Evolutionary conservation across 176 grass and related monocot species (phyloP).

Genomic region (Carex littledalei): DNA sequence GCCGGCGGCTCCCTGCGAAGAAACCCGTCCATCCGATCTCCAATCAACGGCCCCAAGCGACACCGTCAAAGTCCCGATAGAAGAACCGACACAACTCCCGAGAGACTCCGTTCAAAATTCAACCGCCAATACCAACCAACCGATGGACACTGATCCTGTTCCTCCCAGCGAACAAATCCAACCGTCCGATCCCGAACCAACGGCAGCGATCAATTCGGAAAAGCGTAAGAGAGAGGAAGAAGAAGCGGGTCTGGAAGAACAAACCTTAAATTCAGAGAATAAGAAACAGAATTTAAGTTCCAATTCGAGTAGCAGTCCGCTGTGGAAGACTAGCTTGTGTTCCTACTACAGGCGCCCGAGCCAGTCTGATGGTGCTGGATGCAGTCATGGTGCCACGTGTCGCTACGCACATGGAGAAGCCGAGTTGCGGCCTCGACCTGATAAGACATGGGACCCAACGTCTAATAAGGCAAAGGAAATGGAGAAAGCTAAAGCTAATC

Average conservation of each 20-base stretch:
- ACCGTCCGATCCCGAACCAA: neutral
- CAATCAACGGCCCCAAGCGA: neutral
- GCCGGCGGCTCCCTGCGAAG: neutral
- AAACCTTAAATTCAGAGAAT: neutral
- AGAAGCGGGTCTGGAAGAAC: neutral
- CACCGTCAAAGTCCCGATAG: neutral
- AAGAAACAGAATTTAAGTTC: neutral
- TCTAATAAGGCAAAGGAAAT: slow-evolving; percentile 61
- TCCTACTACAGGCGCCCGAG: slow-evolving; percentile 59
- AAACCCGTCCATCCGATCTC: slow-evolving; percentile 8
- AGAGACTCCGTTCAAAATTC: neutral
- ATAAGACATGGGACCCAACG: slow-evolving; percentile 86
- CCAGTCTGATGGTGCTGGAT: slow-evolving; percentile 29
- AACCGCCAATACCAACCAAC: neutral
- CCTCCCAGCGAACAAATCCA: neutral
- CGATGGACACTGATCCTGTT: neutral
- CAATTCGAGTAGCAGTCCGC: slow-evolving; percentile 14
- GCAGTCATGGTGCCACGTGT: slow-evolving; percentile 77
- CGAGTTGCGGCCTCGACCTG: slow-evolving; percentile 70
- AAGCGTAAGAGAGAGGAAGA: slow-evolving; percentile 63
- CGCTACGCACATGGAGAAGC: slow-evolving; percentile 82
- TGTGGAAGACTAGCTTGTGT: slow-evolving; percentile 93
- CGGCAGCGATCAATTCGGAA: slow-evolving; percentile 16
- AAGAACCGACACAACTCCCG: neutral
- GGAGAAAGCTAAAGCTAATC: slow-evolving; percentile 24